Evolutionary conservation across 2,329 filamentous ascomycete species (phyloP), one percentile per base, ranked within the genome.

Genomic region (Fusarium mundagurra): DNA sequence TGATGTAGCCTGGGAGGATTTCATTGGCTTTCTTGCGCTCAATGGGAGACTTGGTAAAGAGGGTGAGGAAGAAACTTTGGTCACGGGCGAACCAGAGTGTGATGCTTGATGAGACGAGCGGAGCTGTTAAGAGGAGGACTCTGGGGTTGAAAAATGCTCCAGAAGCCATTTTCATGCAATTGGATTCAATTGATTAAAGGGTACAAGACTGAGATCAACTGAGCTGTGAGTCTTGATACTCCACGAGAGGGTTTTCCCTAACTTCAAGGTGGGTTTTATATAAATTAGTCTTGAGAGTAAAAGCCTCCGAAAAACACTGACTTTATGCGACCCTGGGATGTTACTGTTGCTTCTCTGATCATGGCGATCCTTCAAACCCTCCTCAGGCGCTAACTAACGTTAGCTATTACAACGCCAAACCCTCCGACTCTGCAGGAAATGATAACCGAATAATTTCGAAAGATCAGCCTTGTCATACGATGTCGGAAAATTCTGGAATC

Each of bases 91-190:
- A 86, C 73, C 84, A 81, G 58, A 88, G 81, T 1, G 85, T 83
- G 73, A 83, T 82, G 5, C 86, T 86, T 7, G 85, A 85, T n/a
- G 85, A 85, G 71, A 88, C 72, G 31, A 88, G 78, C 1, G 86
- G 86, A 4, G 85, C 80, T 24, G 85, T 74, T 51, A 86, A 83
- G 39, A 88, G 80, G 45, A 78, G 66, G 12, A 81, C 80, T 50
- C 82, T 75, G 17, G 82, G 81, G 72, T 85, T 81, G 74, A 82
- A 80, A 76, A 85, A 82, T 45, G 73, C 67, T 22, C 78, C 77
- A 3, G 83, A 83, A 38, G 84, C 82, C 84, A 85, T 85, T 18
- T 43, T 24, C 18, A 31, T 50, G 11, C 39, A n/a, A 8, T 20
- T 39, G 44, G n/a, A n/a, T n/a, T n/a, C n/a, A 27, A 39, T 54